Percentiles rank a stretch among this genome's conserved stretches.
Evolutionary conservation across 2,329 filamentous ascomycete species (phyloP).

Genomic region (Aspergillus unguis): DNA sequence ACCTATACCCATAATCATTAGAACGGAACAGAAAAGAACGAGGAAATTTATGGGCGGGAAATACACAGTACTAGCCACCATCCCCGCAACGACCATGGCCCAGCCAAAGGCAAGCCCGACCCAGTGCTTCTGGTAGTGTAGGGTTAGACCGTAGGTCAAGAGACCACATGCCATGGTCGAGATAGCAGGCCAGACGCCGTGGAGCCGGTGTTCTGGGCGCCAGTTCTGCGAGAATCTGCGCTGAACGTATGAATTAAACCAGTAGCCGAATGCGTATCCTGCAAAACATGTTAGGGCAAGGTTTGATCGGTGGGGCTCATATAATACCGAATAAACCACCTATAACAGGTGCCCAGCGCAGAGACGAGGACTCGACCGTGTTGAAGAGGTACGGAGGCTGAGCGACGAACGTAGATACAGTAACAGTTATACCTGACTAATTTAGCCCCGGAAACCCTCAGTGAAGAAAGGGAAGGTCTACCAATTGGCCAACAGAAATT

Average conservation of each 20-base stretch:
- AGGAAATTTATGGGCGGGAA: conserved; percentile 1
- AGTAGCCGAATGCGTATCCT: conserved; percentile 34
- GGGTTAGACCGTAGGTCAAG: conserved; percentile 33
- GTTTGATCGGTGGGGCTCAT: not conserved
- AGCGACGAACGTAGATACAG: conserved; percentile 33
- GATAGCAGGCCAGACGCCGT: conserved; percentile 36
- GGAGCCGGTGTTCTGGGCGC: conserved; percentile 34
- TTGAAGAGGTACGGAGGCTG: conserved; percentile 35
- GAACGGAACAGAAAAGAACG: not conserved
- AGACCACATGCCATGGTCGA: conserved; percentile 31
- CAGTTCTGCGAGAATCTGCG: conserved; percentile 22
- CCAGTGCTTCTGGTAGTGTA: conserved; percentile 35
- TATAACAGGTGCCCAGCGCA: conserved; percentile 37
- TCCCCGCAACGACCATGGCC: conserved; percentile 36
- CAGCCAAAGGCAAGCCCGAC: conserved; percentile 38
- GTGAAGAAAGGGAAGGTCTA: not conserved
- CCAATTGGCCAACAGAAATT: conserved; percentile 41
- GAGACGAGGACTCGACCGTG: conserved; percentile 34
- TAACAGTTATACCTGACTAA: conserved; percentile 32
- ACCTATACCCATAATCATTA: not conserved
- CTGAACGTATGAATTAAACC: conserved; percentile 37
- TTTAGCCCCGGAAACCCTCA: not conserved
- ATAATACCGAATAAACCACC: conserved; percentile 28
- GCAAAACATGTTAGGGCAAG: not conserved
- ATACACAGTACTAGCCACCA: conserved; percentile 36